phyloP scores from a whole-genome alignment of 2,329 filamentous ascomycete species.

The Aurifilum marmelostoma region DNA sequence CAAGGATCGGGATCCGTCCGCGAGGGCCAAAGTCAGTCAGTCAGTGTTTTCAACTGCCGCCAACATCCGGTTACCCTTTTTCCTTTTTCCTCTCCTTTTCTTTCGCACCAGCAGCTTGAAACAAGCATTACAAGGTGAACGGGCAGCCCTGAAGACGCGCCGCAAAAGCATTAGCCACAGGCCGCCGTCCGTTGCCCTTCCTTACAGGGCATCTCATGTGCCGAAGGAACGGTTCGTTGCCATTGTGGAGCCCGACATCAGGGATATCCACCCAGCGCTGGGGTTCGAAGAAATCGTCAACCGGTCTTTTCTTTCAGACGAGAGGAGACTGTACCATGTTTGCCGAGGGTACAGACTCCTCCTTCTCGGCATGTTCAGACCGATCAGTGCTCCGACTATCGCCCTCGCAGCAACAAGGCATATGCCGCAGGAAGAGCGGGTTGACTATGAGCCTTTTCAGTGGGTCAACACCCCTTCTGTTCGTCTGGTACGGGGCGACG shows the following conservation, averaged over 20 bases:
- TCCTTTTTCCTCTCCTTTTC: neutral
- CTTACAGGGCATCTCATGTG: neutral
- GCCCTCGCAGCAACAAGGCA: neutral
- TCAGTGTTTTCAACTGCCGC: neutral
- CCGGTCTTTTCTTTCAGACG: neutral
- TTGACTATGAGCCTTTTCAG: no score
- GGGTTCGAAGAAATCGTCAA: neutral
- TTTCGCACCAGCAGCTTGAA: neutral
- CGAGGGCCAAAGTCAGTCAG: neutral
- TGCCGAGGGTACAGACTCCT: neutral
- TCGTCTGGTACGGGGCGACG: no score
- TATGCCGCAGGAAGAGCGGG: no score
- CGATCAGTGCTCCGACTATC: neutral
- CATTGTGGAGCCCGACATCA: neutral
- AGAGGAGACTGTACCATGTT: neutral
- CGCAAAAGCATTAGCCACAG: slow-evolving; percentile 4
- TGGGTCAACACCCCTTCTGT: neutral
- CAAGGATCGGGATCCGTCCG: slow-evolving; percentile 13
- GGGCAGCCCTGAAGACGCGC: slow-evolving; percentile 16
- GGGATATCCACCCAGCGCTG: neutral
- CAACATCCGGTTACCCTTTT: neutral
- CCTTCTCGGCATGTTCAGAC: neutral
- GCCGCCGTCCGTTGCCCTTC: slow-evolving; percentile 7
- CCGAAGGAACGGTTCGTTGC: neutral
- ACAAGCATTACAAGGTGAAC: neutral